Percentiles rank a stretch among this genome's conserved stretches.
Conservation (phyloP, 2,329 filamentous ascomycete species). For the Hymenoscyphus scutula region DNA sequence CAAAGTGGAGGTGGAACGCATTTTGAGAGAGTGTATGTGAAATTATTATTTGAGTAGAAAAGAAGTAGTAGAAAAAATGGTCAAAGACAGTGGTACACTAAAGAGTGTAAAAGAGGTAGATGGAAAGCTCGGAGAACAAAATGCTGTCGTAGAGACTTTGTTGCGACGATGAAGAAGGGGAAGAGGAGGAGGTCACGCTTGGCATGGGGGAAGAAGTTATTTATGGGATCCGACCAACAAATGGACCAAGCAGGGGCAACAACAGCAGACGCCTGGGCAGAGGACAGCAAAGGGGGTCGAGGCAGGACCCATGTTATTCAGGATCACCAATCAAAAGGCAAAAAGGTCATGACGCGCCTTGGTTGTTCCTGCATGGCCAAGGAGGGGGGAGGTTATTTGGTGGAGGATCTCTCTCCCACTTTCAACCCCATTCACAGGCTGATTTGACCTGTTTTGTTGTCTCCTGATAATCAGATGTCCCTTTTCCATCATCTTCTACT, state of each 20-base stretch:
- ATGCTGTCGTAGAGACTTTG: constrained; percentile 12
- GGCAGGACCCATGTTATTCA: not conserved
- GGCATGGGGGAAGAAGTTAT: constrained; percentile 12
- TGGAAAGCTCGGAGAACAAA: constrained; percentile 13
- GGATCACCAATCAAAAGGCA: not conserved
- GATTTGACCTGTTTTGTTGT: too few species aligned
- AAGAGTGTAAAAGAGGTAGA: not conserved
- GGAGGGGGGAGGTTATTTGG: not conserved
- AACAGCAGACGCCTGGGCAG: not conserved
- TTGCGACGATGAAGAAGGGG: constrained; percentile 11
- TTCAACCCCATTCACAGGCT: too few species aligned
- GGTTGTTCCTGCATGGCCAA: constrained; percentile 4
- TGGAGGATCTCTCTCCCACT: not conserved
- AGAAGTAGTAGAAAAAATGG: not conserved
- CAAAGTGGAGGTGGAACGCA: constrained; percentile 31
- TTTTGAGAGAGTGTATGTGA: constrained; percentile 14
- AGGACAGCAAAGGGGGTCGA: not conserved
- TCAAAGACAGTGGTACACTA: constrained; percentile 8
- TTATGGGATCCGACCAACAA: constrained; percentile 11
- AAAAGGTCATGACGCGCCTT: constrained; percentile 1
- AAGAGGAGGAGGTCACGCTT: not conserved
- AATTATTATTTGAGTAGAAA: constrained; percentile 8
- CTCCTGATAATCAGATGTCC: too few species aligned
- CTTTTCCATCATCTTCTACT: too few species aligned
- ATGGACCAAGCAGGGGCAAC: not conserved